Percentiles rank a stretch among this genome's conserved stretches.
phyloP scores from a whole-genome alignment of 1,284 basidiomycete genomes.

The Rhodofomes roseus region DNA sequence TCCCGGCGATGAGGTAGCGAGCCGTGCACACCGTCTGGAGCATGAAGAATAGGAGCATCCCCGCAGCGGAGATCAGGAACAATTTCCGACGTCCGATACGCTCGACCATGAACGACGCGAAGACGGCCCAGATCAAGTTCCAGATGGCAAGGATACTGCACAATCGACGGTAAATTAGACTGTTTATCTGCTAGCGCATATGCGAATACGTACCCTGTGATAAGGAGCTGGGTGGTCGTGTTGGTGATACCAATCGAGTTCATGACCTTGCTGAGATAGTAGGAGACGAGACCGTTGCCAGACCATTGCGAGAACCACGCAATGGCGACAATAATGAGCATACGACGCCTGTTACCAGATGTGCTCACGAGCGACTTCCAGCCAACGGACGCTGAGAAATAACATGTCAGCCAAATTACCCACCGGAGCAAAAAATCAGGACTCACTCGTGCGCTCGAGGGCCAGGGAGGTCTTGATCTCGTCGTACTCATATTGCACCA shows the following conservation, averaged over 20 bases:
- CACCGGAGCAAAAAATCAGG: background rate
- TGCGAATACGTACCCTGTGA: slow-evolving; percentile 25
- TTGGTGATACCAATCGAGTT: slow-evolving; percentile 67
- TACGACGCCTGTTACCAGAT: slow-evolving; percentile 63
- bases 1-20: slow-evolving; percentile 44
- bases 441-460: slow-evolving; percentile 46
- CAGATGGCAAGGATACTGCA: slow-evolving; percentile 62
- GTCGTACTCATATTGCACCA: slow-evolving; percentile 69
- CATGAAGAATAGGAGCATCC: slow-evolving; percentile 70
- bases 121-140: slow-evolving; percentile 64
- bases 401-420: background rate
- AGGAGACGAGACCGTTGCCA: slow-evolving; percentile 72
- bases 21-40: slow-evolving; percentile 75
- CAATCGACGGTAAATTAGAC: background rate
- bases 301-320: slow-evolving; percentile 78
- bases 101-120: slow-evolving; percentile 57
- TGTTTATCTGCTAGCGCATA: background rate
- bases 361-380: slow-evolving; percentile 59
- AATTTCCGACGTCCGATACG: slow-evolving; percentile 57
- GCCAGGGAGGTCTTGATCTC: slow-evolving; percentile 74
- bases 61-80: slow-evolving; percentile 57
- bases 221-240: slow-evolving; percentile 47
- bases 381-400: slow-evolving; percentile 33
- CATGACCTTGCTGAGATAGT: slow-evolving; percentile 73
- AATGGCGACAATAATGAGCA: slow-evolving; percentile 65